Evolutionary conservation across 2,329 filamentous ascomycete species (phyloP), one percentile per base, ranked within the genome.

Genomic region (Botrytis pseudocinerea): DNA sequence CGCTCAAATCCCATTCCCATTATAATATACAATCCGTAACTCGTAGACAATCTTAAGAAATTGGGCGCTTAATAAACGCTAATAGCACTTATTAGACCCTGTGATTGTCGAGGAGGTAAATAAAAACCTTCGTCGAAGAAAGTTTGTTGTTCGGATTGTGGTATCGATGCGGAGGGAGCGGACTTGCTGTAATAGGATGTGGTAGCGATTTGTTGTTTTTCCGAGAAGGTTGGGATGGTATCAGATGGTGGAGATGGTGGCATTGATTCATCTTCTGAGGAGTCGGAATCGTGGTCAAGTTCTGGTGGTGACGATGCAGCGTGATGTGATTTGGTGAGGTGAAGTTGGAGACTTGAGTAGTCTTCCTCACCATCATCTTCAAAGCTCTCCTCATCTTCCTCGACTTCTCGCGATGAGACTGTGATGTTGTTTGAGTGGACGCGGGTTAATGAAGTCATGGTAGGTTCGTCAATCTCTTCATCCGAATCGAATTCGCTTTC

Each of bases 191-290:
- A 80, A 78, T 78, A 82, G 57, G 80, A 80, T 73, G 84, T 83
- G 7, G 83, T 82, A 44, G 82, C 82, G 74, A 84, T 82, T 73
- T 82, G 76, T 78, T 89, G 84, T 84, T 91, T 88, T 78, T 88
- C 85, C 63, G 87, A 84, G 79, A 93, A 92, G 59, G 86, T 83
- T 74, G 88, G 85, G 70, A 93, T 83, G 51, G 86, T 42, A 66
- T 76, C 71, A n/a, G 78, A 77, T n/a, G 80, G 79, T 48, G 80
- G 80, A 46, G 80, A 80, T 32, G 91, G 91, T 12, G 92, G 92
- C 89, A 93, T 85, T 65, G 86, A 84, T 77, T 93, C 90, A 82
- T 94, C 92, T 78, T 94, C 92, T 73, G 89, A 91, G 2, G 89
- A 90, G 60, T 85, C 91, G 75, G 87, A 88, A 80, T 94, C 92